Base-by-base conservation (phyloP, 495 filamentous ascomycete genomes). In the Chaetomium tenue region DNA sequence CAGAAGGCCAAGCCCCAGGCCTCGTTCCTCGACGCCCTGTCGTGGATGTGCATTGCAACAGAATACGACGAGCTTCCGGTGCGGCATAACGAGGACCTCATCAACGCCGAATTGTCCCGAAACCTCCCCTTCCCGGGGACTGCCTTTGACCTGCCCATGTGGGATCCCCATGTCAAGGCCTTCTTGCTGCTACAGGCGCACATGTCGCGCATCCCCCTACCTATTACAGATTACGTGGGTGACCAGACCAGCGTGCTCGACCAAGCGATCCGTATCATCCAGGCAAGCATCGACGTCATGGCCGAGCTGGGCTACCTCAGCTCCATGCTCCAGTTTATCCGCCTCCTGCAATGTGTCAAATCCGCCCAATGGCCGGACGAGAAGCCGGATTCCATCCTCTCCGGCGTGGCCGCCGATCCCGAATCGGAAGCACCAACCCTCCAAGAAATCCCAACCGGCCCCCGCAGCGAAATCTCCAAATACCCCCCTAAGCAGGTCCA, bases 51-150 rank as follows among this genome's bases (percentile, higher is more conserved):
- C 63, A 85, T 85, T 55, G 95, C 94, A 11, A 92, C 89, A 16
- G 94, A 99, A 79, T 99, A 97, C 75, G 92, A 97, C 72, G 94
- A 99, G 73, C 86, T 99, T 13, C 94, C 94, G 0, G 95, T 98
- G n/a, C 89, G 94, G 5, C 94, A 99, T 76, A 99, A 99, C 74
- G 94, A 99, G 77, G 94, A 99, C 75, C 87, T 99, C 42, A 93
- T 99, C 81, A 99, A 99, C 73, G 88, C 86, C 0, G 93, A 98
- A 71, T 81, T 99, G 4, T 90, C 92, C 2, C 87, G 86, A 46
- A 89, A 91, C 65, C 80, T 98, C 0, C 76, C 80, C 11, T 88
- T 96, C 71, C 75, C 79, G 0, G 77, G 76, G 15, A 72, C 69
- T 13, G 68, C 71, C 6, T 88, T 88, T 23, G 82, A 82, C 48